Percentiles rank a stretch among this genome's conserved stretches.
phyloP scores from a whole-genome alignment of 2,329 filamentous ascomycete species.

The Alternaria solani region DNA sequence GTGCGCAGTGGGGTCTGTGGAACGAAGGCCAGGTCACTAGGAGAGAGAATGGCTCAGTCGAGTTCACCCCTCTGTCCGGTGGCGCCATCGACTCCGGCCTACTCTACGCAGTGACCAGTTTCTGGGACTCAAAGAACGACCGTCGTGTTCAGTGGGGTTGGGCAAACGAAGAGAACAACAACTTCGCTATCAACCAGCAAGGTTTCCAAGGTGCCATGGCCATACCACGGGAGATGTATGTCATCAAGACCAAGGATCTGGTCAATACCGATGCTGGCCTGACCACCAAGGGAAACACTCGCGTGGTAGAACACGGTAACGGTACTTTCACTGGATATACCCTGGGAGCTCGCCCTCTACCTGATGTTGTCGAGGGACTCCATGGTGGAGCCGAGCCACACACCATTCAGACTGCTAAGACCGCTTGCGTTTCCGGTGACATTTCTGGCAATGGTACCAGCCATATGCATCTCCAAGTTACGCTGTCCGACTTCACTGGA shows the following conservation, averaged over 20 bases:
- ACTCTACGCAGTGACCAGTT: conserved; percentile 57
- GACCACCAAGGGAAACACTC: conserved; percentile 47
- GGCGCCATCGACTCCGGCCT: conserved; percentile 56
- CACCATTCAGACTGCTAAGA: conserved; percentile 27
- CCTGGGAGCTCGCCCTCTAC: conserved; percentile 54
- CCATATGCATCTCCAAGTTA: conserved; percentile 55
- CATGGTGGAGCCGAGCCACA: conserved; percentile 38
- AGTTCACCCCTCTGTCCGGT: conserved; percentile 56
- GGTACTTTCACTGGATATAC: conserved; percentile 56
- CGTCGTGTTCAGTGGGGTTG: conserved; percentile 59
- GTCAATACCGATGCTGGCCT: conserved; percentile 47
- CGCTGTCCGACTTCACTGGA: conserved; percentile 50
- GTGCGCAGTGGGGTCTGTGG: conserved; percentile 56
- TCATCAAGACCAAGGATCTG: conserved; percentile 53
- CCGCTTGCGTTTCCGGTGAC: conserved; percentile 29
- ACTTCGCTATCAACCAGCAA: conserved; percentile 53
- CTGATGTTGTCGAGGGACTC: conserved; percentile 55
- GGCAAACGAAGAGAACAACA: conserved; percentile 55
- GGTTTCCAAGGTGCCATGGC: conserved; percentile 57
- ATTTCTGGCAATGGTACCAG: conserved; percentile 40
- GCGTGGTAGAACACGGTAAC: conserved; percentile 45
- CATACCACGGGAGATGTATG: conserved; percentile 57
- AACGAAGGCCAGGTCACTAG: conserved; percentile 55
- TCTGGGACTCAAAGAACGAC: conserved; percentile 59
- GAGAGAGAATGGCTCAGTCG: conserved; percentile 55